Conservation (phyloP, 2,329 filamentous ascomycete species). For the Penicillium italicum region DNA sequence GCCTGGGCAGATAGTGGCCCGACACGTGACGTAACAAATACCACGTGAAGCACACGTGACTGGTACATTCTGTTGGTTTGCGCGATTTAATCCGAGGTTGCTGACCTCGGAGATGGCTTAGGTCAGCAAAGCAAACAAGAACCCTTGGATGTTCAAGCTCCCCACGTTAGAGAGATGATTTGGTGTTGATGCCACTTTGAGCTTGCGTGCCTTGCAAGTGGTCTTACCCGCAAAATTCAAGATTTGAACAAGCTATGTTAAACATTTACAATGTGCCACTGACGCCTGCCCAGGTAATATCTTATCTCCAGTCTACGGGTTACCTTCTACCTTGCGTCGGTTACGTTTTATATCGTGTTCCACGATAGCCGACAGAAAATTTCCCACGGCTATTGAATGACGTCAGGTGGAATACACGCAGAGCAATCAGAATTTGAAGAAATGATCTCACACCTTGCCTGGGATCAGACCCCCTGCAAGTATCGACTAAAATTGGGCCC, state of each 20-base stretch:
- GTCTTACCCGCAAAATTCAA: neutral
- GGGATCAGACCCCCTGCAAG: conserved; percentile 20
- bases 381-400: conserved; percentile 11
- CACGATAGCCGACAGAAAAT: conserved; percentile 15
- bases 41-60: too few species aligned
- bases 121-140: conserved; percentile 1
- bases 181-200: neutral
- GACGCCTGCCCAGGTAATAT: conserved; percentile 9
- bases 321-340: neutral
- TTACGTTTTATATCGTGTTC: neutral
- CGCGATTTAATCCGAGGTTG: too few species aligned
- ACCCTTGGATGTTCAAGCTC: neutral
- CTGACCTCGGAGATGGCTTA: too few species aligned
- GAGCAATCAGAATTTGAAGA: conserved; percentile 10
- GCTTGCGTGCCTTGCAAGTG: conserved; percentile 10
- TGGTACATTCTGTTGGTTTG: too few species aligned
- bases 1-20: too few species aligned
- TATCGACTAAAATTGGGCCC: neutral
- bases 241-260: neutral
- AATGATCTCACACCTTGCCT: conserved; percentile 6
- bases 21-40: too few species aligned
- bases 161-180: conserved; percentile 6
- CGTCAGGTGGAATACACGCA: conserved; percentile 15
- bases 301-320: too few species aligned
- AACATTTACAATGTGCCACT: conserved; percentile 9